Conservation (phyloP, 2,329 filamentous ascomycete genomes). For the Verticillium nonalfalfae region DNA sequence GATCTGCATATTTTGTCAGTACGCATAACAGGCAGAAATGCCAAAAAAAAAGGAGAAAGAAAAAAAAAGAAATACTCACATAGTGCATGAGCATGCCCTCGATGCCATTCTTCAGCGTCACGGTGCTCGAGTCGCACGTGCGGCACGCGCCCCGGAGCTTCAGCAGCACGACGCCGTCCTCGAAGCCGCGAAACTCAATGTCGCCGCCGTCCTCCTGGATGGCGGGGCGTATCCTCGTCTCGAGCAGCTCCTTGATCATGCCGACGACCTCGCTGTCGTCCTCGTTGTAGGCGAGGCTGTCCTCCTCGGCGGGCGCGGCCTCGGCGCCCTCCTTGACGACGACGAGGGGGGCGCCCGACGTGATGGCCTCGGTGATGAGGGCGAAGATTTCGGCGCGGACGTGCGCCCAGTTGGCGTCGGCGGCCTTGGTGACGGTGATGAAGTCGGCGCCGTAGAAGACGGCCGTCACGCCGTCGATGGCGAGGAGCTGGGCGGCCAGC, state of each 20-base stretch:
- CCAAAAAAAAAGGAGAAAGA: neutral
- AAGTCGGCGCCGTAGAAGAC: constrained; percentile 95
- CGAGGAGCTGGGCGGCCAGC: constrained; percentile 83
- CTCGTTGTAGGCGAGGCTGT: constrained; percentile 77
- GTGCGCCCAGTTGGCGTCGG: constrained; percentile 86
- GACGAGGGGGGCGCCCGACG: constrained; percentile 75
- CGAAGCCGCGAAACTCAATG: constrained; percentile 90
- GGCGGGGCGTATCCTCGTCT: constrained; percentile 88
- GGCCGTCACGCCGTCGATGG: constrained; percentile 87
- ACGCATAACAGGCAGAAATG: constrained; percentile 3
- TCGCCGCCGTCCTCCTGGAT: constrained; percentile 98
- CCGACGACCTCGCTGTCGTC: constrained; percentile 90
- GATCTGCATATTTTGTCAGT: constrained; percentile 53
- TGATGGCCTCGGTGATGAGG: constrained; percentile 88
- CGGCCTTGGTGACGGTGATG: constrained; percentile 91
- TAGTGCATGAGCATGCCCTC: constrained; percentile 98
- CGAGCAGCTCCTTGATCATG: constrained; percentile 97
- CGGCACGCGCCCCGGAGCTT: constrained; percentile 90
- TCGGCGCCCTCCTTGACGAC: constrained; percentile 52
- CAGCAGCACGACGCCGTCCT: constrained; percentile 74
- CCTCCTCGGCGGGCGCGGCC: constrained; percentile 39
- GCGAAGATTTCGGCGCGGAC: constrained; percentile 94
- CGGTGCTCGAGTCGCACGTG: constrained; percentile 94
- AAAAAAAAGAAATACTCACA: constrained; percentile 43
- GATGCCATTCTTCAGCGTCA: constrained; percentile 95